Evolutionary conservation across 208 protist genomes (phyloP).

Genomic region (Novymonas esmeraldas): DNA sequence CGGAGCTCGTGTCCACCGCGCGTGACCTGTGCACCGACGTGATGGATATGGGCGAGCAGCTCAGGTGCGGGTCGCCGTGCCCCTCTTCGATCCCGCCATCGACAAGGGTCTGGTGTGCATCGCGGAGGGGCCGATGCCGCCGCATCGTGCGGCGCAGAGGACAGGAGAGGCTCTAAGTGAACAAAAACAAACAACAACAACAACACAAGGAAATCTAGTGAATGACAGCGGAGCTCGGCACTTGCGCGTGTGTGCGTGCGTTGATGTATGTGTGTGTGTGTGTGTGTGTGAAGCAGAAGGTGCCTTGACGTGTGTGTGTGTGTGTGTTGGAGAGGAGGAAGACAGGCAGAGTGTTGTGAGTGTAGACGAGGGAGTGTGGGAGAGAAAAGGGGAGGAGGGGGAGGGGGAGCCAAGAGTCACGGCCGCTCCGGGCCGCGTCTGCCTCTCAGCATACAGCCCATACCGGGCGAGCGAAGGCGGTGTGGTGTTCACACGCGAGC

Average conservation of each 20-base stretch:
- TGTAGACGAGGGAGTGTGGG: neutral
- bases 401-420: neutral
- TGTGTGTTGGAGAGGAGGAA: neutral
- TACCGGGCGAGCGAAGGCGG: too few relatives aligned
- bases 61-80: slow-evolving; percentile 2
- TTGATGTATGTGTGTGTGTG: too few relatives aligned
- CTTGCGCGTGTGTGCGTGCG: too few relatives aligned
- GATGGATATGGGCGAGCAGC: slow-evolving; percentile 25
- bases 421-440: too few relatives aligned
- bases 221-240: too few relatives aligned
- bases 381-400: neutral
- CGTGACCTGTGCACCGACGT: slow-evolving; percentile 7
- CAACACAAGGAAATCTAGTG: too few relatives aligned
- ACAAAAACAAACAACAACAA: neutral
- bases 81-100: neutral
- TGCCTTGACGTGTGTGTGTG: neutral
- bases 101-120: neutral
- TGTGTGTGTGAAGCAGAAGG: too few relatives aligned
- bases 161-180: too few relatives aligned
- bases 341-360: neutral
- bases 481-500: too few relatives aligned
- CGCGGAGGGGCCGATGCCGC: neutral
- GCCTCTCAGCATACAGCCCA: too few relatives aligned
- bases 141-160: slow-evolving; percentile 1
- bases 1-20: neutral